Conservation (phyloP, 2,329 filamentous ascomycete genomes). For the Trichoderma sp. region DNA sequence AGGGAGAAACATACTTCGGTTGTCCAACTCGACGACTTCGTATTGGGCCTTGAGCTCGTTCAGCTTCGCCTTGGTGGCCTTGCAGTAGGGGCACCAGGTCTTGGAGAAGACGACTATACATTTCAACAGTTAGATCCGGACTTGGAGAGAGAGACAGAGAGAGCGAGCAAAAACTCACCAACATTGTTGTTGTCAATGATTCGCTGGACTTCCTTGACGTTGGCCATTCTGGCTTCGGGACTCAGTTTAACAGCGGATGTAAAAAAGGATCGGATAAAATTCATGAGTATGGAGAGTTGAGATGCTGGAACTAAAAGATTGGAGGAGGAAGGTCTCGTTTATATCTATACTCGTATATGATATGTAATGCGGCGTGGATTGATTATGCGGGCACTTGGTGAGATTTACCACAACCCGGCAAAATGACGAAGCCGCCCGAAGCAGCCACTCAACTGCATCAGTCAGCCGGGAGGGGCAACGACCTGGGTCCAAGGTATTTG, state of each 20-base stretch:
- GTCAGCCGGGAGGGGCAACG: constrained; percentile 1
- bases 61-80: constrained; percentile 72
- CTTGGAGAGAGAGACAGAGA: not conserved
- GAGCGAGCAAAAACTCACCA: constrained; percentile 55
- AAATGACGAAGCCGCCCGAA: constrained; percentile 1
- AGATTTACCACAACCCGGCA: not conserved
- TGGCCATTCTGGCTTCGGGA: constrained; percentile 74
- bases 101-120: constrained; percentile 86
- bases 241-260: constrained; percentile 48
- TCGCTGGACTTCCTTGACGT: constrained; percentile 76
- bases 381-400: not conserved
- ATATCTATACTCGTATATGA: not conserved
- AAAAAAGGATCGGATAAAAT: constrained; percentile 73
- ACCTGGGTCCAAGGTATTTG: not conserved
- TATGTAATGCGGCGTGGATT: not conserved
- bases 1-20: constrained; percentile 64
- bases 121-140: not conserved
- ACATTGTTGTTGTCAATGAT: constrained; percentile 90
- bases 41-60: constrained; percentile 69
- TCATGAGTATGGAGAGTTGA: constrained; percentile 43
- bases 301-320: not conserved
- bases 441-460: not conserved
- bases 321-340: not conserved
- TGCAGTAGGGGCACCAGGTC: constrained; percentile 94
- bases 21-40: constrained; percentile 77